Evolutionary conservation across 345 rosid species (phyloP).

Genomic region (Brassica carinata): DNA sequence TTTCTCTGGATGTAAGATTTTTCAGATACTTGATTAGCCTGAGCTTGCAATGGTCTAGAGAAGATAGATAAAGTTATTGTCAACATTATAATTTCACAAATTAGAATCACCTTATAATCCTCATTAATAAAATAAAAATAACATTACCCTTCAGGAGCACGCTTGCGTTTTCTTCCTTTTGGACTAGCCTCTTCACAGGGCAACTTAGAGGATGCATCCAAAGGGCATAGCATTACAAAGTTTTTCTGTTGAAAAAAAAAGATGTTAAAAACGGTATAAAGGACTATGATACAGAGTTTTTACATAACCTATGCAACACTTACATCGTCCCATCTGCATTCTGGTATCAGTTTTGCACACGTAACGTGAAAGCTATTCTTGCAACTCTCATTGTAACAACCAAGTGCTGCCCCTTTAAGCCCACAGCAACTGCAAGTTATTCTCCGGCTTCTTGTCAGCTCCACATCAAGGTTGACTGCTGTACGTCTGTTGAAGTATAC

Average conservation of each 20-base stretch:
- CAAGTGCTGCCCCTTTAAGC: slow-evolving; percentile 86
- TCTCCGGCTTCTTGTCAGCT: slow-evolving; percentile 76
- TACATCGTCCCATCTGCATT: slow-evolving; percentile 91
- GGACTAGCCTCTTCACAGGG: slow-evolving; percentile 54
- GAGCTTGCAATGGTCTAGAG: slow-evolving; percentile 45
- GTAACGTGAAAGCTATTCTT: slow-evolving; percentile 75
- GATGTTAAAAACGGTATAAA: slow-evolving; percentile 3
- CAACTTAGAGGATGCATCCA: slow-evolving; percentile 67
- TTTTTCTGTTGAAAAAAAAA: slow-evolving; percentile 56
- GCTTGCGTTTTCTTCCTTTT: slow-evolving; percentile 41
- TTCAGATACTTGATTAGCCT: slow-evolving; percentile 40
- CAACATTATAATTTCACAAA: background rate
- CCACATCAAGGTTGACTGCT: slow-evolving; percentile 83
- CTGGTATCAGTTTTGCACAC: slow-evolving; percentile 66
- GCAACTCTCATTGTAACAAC: slow-evolving; percentile 83
- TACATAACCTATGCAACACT: slow-evolving; percentile 31
- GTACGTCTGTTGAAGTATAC: slow-evolving; percentile 71
- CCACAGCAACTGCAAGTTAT: slow-evolving; percentile 83
- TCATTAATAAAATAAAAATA: background rate
- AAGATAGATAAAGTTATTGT: slow-evolving; percentile 16
- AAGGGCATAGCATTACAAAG: slow-evolving; percentile 84
- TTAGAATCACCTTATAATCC: background rate
- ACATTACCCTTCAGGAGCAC: slow-evolving; percentile 50
- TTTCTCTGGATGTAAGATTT: slow-evolving; percentile 35
- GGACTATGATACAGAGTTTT: background rate